Conservation (phyloP, 2,329 filamentous ascomycete species). For the Leptographium galeiforme region DNA sequence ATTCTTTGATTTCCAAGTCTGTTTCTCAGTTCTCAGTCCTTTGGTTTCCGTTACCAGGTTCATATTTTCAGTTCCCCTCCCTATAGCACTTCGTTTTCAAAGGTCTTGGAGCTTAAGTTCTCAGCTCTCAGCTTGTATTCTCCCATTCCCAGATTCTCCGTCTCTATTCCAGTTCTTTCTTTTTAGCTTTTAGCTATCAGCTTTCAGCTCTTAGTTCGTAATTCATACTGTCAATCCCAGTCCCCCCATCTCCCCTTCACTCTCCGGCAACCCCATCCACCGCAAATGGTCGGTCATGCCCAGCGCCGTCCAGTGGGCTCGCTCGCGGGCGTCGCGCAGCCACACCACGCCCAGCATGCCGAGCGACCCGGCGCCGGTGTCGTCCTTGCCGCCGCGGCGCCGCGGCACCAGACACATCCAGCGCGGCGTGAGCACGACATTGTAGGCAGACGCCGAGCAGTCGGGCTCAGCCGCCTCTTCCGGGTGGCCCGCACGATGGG, state of each 20-base stretch:
- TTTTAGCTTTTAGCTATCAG: too few relatives aligned
- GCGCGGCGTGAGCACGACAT: conserved; percentile 18
- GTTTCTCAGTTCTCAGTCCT: too few relatives aligned
- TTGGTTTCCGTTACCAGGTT: too few relatives aligned
- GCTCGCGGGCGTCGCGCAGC: conserved; percentile 14
- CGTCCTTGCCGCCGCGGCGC: conserved; percentile 14
- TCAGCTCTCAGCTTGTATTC: too few relatives aligned
- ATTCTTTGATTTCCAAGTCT: too few relatives aligned
- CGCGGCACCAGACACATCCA: conserved; percentile 22
- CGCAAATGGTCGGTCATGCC: conserved; percentile 13
- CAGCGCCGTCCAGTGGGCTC: conserved; percentile 14
- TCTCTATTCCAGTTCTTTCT: background rate
- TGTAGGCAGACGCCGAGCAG: conserved; percentile 14
- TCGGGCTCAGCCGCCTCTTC: conserved; percentile 1
- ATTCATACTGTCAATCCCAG: background rate
- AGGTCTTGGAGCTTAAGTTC: too few relatives aligned
- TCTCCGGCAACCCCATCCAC: conserved; percentile 11
- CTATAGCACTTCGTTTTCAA: too few relatives aligned
- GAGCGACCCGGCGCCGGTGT: conserved; percentile 18
- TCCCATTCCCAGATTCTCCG: background rate
- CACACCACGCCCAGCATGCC: conserved; percentile 23
- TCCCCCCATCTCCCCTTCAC: background rate
- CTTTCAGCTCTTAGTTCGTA: background rate
- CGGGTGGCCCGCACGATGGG: conserved; percentile 3
- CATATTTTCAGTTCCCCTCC: too few relatives aligned